Evolutionary conservation across 495 filamentous ascomycete species (phyloP).

Genomic region (Bombardia bombarda): DNA sequence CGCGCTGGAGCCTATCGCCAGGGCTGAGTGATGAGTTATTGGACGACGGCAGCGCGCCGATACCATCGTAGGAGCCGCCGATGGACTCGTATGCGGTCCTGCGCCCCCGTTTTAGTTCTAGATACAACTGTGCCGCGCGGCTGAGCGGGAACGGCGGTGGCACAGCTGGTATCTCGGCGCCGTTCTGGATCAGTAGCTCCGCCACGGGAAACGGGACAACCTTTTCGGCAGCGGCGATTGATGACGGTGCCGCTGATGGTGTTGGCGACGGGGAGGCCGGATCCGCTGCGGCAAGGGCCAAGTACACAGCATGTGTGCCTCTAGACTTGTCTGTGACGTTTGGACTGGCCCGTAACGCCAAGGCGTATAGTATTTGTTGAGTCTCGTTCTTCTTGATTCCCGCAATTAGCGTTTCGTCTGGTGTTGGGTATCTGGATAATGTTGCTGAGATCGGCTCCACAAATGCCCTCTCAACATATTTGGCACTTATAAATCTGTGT

Average conservation of each 20-base stretch:
- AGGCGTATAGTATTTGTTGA: conserved; percentile 80
- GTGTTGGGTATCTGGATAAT: conserved; percentile 64
- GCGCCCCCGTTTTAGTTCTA: conserved; percentile 68
- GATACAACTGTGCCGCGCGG: conserved; percentile 66
- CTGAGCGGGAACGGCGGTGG: conserved; percentile 66
- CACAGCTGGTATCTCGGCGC: conserved; percentile 71
- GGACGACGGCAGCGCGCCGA: conserved; percentile 14
- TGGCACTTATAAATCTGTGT: conserved; percentile 85
- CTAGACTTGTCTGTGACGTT: conserved; percentile 82
- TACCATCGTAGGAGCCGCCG: conserved; percentile 18
- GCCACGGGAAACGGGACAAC: conserved; percentile 68
- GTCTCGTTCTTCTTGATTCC: conserved; percentile 93
- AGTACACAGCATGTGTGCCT: conserved; percentile 77
- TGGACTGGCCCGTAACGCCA: conserved; percentile 80
- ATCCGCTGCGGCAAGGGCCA: conserved; percentile 91
- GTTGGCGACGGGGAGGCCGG: conserved; percentile 62
- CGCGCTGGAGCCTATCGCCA: conserved; percentile 35
- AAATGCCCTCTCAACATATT: conserved; percentile 80
- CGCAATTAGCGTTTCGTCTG: conserved; percentile 87
- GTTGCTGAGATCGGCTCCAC: conserved; percentile 71
- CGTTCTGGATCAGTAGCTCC: conserved; percentile 89
- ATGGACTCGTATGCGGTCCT: conserved; percentile 32
- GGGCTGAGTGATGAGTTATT: conserved; percentile 12
- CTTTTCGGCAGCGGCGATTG: conserved; percentile 28
- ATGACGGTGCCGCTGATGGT: conserved; percentile 8